phyloP scores from a whole-genome alignment of 2,329 filamentous ascomycete genomes.

The Diaporthe longicolla region DNA sequence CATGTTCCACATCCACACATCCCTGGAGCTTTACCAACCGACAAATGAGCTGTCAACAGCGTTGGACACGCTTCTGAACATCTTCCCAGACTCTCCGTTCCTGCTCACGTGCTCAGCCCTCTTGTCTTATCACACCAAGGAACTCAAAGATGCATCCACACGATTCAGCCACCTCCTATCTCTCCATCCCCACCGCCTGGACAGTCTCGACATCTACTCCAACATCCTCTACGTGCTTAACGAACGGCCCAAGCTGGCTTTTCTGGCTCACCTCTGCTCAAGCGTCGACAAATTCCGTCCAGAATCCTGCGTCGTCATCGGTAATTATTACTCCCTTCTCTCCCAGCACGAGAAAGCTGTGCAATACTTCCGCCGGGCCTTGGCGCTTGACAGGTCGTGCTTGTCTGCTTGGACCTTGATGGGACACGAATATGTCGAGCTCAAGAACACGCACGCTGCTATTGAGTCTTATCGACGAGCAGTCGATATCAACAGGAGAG shows the following conservation, averaged over 20 bases:
- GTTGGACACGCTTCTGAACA: slow-evolving; percentile 81
- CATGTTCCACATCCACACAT: slow-evolving; percentile 93
- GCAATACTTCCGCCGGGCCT: slow-evolving; percentile 94
- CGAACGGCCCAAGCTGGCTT: slow-evolving; percentile 88
- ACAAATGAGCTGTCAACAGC: slow-evolving; percentile 80
- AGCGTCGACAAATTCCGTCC: slow-evolving; percentile 95
- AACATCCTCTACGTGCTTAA: slow-evolving; percentile 97
- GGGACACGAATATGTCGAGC: slow-evolving; percentile 98
- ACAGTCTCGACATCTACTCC: slow-evolving; percentile 94
- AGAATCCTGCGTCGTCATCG: slow-evolving; percentile 96
- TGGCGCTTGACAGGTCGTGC: slow-evolving; percentile 91
- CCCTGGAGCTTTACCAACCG: slow-evolving; percentile 91
- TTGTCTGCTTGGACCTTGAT: slow-evolving; percentile 98
- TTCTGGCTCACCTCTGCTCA: slow-evolving; percentile 91
- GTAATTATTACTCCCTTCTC: slow-evolving; percentile 96
- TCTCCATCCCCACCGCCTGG: slow-evolving; percentile 79
- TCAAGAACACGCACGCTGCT: slow-evolving; percentile 98
- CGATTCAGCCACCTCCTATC: slow-evolving; percentile 86
- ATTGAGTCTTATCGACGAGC: slow-evolving; percentile 97
- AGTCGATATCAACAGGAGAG: slow-evolving; percentile 94
- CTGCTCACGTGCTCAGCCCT: slow-evolving; percentile 91
- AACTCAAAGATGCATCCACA: slow-evolving; percentile 77
- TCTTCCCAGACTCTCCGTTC: slow-evolving; percentile 92
- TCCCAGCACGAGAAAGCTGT: slow-evolving; percentile 98
- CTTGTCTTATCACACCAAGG: slow-evolving; percentile 90